Evolutionary conservation across 371 early-diverging fungal species (phyloP).

Genomic region (Zopfochytrium polystomum): DNA sequence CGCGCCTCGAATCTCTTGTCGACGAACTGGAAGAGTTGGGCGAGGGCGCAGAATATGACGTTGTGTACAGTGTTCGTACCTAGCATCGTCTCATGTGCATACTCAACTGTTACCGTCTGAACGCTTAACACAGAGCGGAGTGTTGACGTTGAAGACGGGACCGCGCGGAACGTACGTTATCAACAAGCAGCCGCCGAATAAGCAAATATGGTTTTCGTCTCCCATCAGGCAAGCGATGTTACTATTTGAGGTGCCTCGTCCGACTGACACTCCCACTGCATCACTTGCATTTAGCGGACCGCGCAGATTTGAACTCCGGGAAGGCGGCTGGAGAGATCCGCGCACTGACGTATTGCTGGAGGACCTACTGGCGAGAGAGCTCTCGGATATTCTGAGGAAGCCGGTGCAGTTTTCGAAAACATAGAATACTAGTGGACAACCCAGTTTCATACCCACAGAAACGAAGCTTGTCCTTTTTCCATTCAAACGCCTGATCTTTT

Average conservation of each 20-base stretch:
- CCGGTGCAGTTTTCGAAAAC: neutral
- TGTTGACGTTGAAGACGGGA: constrained; percentile 84
- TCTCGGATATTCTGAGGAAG: constrained; percentile 35
- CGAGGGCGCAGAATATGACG: constrained; percentile 75
- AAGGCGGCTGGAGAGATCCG: constrained; percentile 70
- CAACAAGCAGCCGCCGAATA: constrained; percentile 98
- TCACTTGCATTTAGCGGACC: constrained; percentile 76
- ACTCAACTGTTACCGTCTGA: neutral
- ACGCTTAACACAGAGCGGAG: constrained; percentile 60
- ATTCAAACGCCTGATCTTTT: neutral
- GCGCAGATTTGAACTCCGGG: constrained; percentile 79
- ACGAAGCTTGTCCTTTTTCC: neutral
- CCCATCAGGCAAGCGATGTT: constrained; percentile 55
- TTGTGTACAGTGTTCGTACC: constrained; percentile 64
- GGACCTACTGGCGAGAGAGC: constrained; percentile 64
- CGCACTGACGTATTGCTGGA: constrained; percentile 67
- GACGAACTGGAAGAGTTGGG: constrained; percentile 76
- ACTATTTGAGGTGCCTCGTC: neutral
- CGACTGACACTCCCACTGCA: neutral
- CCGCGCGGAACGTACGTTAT: constrained; percentile 90
- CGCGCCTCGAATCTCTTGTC: constrained; percentile 65
- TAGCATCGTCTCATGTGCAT: neutral
- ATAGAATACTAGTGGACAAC: neutral
- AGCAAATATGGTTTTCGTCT: constrained; percentile 98
- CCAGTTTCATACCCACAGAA: neutral